Percentiles rank a stretch among this genome's conserved stretches.
These are phyloP conservation scores for Bipolaris gigantea DNA, from an alignment of 2,329 filamentous ascomycete genomes.

Conservation along the genomic window DNA sequence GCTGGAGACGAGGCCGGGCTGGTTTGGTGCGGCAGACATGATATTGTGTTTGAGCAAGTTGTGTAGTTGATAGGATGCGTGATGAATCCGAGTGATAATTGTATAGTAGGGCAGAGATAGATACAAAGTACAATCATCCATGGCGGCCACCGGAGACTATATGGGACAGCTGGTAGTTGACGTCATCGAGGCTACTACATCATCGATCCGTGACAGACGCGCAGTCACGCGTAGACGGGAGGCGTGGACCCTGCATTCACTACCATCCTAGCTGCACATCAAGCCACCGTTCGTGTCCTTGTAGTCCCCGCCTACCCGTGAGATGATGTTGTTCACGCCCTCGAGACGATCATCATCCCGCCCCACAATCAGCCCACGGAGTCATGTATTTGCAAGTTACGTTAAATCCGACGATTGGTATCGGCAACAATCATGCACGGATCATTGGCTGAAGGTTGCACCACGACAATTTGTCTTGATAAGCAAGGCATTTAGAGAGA, in stretches of 20 bases:
- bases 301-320: not conserved
- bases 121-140: not conserved
- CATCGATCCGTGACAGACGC: conserved; percentile 6
- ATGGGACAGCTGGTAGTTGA: conserved; percentile 5
- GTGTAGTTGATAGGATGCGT: not conserved
- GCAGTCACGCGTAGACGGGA: conserved; percentile 4
- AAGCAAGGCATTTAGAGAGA: not conserved
- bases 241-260: conserved; percentile 1
- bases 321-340: not conserved
- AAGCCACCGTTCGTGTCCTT: not conserved
- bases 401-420: too few relatives aligned
- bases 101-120: too few relatives aligned
- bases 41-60: not conserved
- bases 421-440: too few relatives aligned
- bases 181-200: conserved; percentile 12
- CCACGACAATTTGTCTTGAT: not conserved
- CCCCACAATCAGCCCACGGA: too few relatives aligned
- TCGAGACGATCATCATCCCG: not conserved
- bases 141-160: conserved; percentile 1
- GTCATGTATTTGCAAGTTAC: too few relatives aligned
- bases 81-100: not conserved
- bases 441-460: not conserved
- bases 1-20: conserved; percentile 63
- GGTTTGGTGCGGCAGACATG: conserved; percentile 38
- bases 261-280: not conserved